A percentile compares a stretch with the other conserved stretches of the same genome.
Evolutionary conservation across 164 flowering plant genomes (phyloP).

Genomic region (Litsea cubeba): DNA sequence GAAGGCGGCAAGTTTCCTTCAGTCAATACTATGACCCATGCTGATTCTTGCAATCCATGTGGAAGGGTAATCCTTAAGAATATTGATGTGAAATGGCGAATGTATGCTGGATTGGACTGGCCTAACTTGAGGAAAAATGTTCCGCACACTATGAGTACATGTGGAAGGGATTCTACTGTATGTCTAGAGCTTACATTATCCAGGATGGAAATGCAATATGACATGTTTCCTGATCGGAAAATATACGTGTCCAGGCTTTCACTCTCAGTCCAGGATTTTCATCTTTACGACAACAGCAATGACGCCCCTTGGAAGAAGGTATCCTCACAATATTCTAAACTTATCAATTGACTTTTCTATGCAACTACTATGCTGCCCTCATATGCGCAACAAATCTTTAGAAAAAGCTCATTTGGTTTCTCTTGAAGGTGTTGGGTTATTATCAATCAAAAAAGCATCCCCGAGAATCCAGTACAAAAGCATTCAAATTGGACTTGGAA

Average conservation of each 20-base stretch:
- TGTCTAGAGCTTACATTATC: constrained; percentile 68
- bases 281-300: constrained; percentile 64
- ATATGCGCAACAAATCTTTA: neutral
- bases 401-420: constrained; percentile 10
- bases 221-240: constrained; percentile 62
- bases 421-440: constrained; percentile 64
- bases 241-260: constrained; percentile 56
- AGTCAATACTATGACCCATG: constrained; percentile 13
- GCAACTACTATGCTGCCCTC: neutral
- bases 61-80: constrained; percentile 63
- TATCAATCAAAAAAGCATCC: constrained; percentile 79
- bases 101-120: constrained; percentile 91
- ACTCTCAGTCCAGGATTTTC: constrained; percentile 64
- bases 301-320: constrained; percentile 96
- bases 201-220: constrained; percentile 55
- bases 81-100: constrained; percentile 60
- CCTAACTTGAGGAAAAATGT: constrained; percentile 19
- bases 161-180: constrained; percentile 52
- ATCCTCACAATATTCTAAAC: constrained; percentile 4
- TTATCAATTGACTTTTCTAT: neutral
- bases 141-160: constrained; percentile 11
- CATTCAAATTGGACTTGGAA: constrained; percentile 73
- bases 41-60: constrained; percentile 30
- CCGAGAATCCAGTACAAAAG: constrained; percentile 74
- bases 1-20: constrained; percentile 22